A percentile compares a stretch with the other conserved stretches of the same genome.
Conservation (phyloP, 345 rosid genomes). For the Citrus hindsii region DNA sequence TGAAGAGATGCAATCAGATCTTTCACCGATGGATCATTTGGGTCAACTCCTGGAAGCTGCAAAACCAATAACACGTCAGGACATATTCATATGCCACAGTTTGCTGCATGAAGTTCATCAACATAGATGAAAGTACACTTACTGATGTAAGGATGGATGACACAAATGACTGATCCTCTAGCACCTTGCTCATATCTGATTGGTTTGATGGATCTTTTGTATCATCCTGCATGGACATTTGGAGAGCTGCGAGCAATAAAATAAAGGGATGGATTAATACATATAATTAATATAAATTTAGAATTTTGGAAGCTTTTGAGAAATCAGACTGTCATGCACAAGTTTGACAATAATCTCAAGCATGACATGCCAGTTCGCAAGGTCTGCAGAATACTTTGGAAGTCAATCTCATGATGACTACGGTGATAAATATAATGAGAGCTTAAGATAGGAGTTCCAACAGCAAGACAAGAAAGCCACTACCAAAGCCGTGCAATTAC, state of each 20-base stretch:
- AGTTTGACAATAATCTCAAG: background rate
- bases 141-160: conserved; percentile 74
- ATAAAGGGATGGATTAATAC: background rate
- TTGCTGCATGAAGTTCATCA: background rate
- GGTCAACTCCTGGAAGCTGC: conserved; percentile 91
- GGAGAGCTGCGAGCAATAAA: conserved; percentile 57
- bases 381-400: background rate
- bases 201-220: conserved; percentile 31
- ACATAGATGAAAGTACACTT: conserved; percentile 21
- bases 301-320: background rate
- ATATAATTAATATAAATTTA: background rate
- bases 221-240: conserved; percentile 58
- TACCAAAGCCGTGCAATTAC: background rate
- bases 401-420: background rate
- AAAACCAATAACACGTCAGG: background rate
- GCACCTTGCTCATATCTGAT: conserved; percentile 40
- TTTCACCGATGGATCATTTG: conserved; percentile 69
- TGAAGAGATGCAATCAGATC: conserved; percentile 69
- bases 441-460: background rate
- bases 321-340: background rate
- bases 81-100: background rate
- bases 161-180: conserved; percentile 75
- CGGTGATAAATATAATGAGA: background rate
- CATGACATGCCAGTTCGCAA: background rate
- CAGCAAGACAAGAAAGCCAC: too few relatives aligned